A percentile compares a stretch with the other conserved stretches of the same genome.
phyloP scores from a whole-genome alignment of 1,139 yeast genomes.

The Zygosaccharomyces sapae region DNA sequence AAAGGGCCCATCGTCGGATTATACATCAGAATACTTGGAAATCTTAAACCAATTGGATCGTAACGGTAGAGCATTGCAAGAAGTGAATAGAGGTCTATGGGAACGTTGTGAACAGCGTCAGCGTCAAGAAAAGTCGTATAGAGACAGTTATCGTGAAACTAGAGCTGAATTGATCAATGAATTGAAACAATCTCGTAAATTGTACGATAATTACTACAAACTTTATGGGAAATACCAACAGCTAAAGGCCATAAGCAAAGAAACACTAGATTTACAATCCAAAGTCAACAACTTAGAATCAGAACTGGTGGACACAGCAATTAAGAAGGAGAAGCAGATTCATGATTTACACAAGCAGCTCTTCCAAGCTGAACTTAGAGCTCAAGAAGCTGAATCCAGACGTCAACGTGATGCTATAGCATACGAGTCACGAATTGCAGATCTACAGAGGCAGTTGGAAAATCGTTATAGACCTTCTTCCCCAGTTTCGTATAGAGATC shows the following conservation, averaged over 20 bases:
- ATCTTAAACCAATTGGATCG: conserved; percentile 26
- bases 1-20: conserved; percentile 14
- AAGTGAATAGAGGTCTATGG: conserved; percentile 22
- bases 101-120: conserved; percentile 20
- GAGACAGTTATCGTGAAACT: conserved; percentile 37
- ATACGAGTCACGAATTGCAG: conserved; percentile 24
- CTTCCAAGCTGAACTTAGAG: conserved; percentile 23
- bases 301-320: conserved; percentile 25
- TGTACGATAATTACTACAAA: conserved; percentile 41
- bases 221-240: conserved; percentile 43
- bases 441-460: conserved; percentile 20
- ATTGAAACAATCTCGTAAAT: conserved; percentile 33
- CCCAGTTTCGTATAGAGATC: conserved; percentile 13
- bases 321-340: conserved; percentile 24
- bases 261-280: conserved; percentile 20
- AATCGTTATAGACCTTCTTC: conserved; percentile 6
- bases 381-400: conserved; percentile 26
- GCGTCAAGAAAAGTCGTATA: conserved; percentile 31
- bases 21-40: conserved; percentile 22
- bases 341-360: conserved; percentile 27
- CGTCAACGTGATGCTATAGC: conserved; percentile 17
- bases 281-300: conserved; percentile 27
- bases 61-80: conserved; percentile 28
- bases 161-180: conserved; percentile 36
- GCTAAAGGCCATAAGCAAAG: conserved; percentile 32